These are phyloP conservation scores for Uronychia setigera DNA, from an alignment of 73 alveolate genomes.

Conservation along the genomic window DNA sequence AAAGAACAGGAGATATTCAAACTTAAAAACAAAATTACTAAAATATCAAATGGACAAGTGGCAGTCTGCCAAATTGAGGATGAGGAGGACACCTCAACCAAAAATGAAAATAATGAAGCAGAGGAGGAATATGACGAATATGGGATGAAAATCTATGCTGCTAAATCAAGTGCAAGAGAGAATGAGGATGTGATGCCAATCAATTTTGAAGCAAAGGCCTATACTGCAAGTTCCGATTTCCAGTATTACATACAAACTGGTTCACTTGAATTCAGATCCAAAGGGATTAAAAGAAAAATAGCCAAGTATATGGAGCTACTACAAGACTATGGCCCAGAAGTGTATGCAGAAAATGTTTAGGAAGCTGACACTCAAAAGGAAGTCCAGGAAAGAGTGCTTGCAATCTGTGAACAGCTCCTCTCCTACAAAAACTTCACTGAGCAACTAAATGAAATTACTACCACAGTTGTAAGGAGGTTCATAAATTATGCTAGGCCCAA, in stretches of 20 bases:
- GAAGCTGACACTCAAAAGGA: neutral
- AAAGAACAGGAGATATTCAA: slow-evolving; percentile 32
- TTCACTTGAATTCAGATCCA: neutral
- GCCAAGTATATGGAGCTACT: neutral
- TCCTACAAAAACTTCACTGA: neutral
- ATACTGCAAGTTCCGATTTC: neutral
- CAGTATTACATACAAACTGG: neutral
- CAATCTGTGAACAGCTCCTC: neutral
- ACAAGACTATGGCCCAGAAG: neutral
- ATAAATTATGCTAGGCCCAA: neutral
- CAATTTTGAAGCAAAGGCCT: neutral
- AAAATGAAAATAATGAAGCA: no score
- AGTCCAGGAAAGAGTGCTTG: neutral
- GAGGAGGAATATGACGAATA: neutral
- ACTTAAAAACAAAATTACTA: slow-evolving; percentile 19
- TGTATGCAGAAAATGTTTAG: neutral
- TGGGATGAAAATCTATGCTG: no score
- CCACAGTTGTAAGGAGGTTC: neutral
- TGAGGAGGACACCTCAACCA: neutral
- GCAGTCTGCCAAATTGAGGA: neutral
- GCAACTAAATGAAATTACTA: neutral
- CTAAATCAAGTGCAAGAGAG: no score
- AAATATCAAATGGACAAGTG: neutral
- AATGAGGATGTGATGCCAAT: neutral
- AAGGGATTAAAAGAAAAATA: neutral